phyloP scores from a whole-genome alignment of 2,329 filamentous ascomycete genomes.

The Coccinonectria pachysandricola region DNA sequence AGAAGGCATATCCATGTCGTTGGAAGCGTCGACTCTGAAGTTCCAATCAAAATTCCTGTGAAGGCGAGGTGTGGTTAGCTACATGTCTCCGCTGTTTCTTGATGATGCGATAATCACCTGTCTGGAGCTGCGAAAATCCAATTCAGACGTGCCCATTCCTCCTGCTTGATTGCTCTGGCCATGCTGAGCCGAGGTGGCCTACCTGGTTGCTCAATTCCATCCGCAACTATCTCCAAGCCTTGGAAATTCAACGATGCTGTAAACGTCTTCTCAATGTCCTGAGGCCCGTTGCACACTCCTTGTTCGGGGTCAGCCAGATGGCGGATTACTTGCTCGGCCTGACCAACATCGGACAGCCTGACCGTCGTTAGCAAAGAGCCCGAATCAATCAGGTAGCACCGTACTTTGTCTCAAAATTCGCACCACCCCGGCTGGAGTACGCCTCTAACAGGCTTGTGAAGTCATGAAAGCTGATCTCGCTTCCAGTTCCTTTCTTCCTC shows the following conservation, averaged over 20 bases:
- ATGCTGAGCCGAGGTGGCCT: slow-evolving; percentile 13
- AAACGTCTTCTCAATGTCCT: slow-evolving; percentile 7
- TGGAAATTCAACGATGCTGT: slow-evolving; percentile 13
- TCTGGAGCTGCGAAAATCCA: slow-evolving; percentile 27
- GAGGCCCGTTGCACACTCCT: slow-evolving; percentile 6
- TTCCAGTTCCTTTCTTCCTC: slow-evolving; percentile 15
- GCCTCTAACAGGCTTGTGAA: slow-evolving; percentile 16
- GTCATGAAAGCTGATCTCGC: slow-evolving; percentile 14
- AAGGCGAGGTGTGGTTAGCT: too few relatives aligned
- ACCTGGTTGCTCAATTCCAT: slow-evolving; percentile 4
- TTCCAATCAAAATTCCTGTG: slow-evolving; percentile 26
- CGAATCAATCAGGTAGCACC: background rate
- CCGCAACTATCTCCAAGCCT: slow-evolving; percentile 13
- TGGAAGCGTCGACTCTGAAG: slow-evolving; percentile 20
- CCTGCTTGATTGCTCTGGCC: slow-evolving; percentile 11
- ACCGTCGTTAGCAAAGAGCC: slow-evolving; percentile 3
- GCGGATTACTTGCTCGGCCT: slow-evolving; percentile 10
- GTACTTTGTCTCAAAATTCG: slow-evolving; percentile 19
- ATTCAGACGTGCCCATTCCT: slow-evolving; percentile 16
- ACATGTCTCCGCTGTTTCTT: too few relatives aligned
- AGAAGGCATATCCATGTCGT: slow-evolving; percentile 9
- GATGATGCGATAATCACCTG: too few relatives aligned
- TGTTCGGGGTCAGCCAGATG: slow-evolving; percentile 7
- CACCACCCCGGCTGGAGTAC: slow-evolving; percentile 22
- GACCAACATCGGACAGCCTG: slow-evolving; percentile 9